Evolutionary conservation across 2,329 filamentous ascomycete genomes (phyloP).

Genomic region (Aureobasidium mangrovei): DNA sequence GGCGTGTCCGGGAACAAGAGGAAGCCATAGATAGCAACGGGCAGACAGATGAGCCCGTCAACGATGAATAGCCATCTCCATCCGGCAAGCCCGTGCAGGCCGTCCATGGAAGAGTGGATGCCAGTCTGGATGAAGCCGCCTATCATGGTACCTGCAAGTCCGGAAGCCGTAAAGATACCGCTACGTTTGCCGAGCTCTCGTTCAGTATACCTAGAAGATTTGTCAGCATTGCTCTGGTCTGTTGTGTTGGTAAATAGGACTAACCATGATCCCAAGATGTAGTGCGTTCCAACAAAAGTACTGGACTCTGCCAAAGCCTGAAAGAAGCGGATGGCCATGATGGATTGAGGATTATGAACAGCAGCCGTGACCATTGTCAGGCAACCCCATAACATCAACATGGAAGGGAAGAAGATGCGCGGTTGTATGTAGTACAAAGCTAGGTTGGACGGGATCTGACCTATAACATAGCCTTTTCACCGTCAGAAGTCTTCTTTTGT

Average conservation of each 20-base stretch:
- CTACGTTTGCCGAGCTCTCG: conserved; percentile 33
- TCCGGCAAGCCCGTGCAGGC: conserved; percentile 38
- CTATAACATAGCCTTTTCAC: conserved; percentile 40
- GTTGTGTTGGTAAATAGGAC: not conserved
- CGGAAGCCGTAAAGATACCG: conserved; percentile 45
- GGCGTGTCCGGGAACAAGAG: conserved; percentile 43
- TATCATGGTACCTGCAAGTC: conserved; percentile 45
- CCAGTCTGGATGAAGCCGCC: conserved; percentile 38
- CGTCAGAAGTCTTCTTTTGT: conserved; percentile 49
- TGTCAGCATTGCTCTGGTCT: too few species aligned
- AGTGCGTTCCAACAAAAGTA: conserved; percentile 30
- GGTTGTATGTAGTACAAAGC: conserved; percentile 42
- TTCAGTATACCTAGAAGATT: not conserved
- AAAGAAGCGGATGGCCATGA: conserved; percentile 52
- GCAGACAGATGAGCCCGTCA: conserved; percentile 45
- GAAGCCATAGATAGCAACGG: conserved; percentile 44
- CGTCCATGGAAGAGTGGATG: conserved; percentile 30
- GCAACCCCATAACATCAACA: conserved; percentile 48
- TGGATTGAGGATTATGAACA: conserved; percentile 42
- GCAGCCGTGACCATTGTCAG: conserved; percentile 53
- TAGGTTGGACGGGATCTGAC: conserved; percentile 39
- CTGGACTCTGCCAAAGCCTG: conserved; percentile 38
- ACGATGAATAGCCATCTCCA: conserved; percentile 53
- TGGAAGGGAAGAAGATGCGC: conserved; percentile 52
- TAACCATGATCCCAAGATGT: conserved; percentile 15